Percentiles rank a stretch among this genome's conserved stretches.
These are phyloP conservation scores for Candida gigantensis DNA, from an alignment of 1,139 yeast species.

Conservation along the genomic window DNA sequence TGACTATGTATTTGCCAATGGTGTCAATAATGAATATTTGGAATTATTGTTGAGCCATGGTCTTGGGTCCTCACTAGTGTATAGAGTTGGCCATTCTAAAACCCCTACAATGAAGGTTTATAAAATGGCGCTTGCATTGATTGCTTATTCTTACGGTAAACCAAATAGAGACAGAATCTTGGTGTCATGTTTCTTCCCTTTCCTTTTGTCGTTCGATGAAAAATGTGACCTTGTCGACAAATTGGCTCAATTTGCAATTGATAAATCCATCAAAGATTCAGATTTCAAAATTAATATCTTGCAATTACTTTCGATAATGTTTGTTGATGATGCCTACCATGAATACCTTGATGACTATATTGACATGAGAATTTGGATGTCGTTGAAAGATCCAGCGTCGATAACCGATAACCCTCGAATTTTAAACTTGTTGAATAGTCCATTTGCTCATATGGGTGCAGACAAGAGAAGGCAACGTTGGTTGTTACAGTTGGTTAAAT, in stretches of 20 bases:
- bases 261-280: constrained; percentile 4
- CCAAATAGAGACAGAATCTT: not conserved
- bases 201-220: not conserved
- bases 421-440: not conserved
- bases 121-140: too few relatives aligned
- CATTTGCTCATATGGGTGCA: not conserved
- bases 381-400: not conserved
- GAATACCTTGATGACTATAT: not conserved
- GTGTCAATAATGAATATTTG: constrained; percentile 1
- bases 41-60: constrained; percentile 3
- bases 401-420: not conserved
- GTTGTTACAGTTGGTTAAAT: constrained; percentile 2
- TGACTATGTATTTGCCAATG: constrained; percentile 4
- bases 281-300: constrained; percentile 4
- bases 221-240: constrained; percentile 1
- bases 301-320: not conserved
- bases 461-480: not conserved
- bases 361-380: not conserved
- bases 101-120: too few relatives aligned
- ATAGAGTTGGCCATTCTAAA: too few relatives aligned
- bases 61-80: not conserved
- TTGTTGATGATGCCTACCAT: not conserved
- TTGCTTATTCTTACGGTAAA: too few relatives aligned
- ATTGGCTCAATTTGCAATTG: constrained; percentile 5
- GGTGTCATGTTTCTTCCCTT: not conserved